Evolutionary conservation across 805 yeast genomes (phyloP).

Genomic region (Nakazawaea ernobii): DNA sequence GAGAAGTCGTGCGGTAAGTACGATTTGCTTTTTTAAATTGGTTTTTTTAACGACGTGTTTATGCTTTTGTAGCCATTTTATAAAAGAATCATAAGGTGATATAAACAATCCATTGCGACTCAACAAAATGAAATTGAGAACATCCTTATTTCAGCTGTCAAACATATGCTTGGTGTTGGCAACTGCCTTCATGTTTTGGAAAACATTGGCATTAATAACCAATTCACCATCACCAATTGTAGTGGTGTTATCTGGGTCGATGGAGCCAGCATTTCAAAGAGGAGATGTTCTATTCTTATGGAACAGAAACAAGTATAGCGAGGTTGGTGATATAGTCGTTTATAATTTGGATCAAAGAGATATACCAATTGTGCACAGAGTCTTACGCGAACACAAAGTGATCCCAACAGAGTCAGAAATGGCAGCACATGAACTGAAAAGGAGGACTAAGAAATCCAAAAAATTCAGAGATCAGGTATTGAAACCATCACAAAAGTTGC

Average conservation of each 20-base stretch:
- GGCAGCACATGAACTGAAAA: conserved; percentile 13
- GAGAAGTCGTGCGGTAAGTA: neutral
- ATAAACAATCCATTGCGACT: too few species aligned
- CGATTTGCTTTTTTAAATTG: neutral
- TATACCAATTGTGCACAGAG: conserved; percentile 97
- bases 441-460: conserved; percentile 9
- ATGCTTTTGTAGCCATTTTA: neutral
- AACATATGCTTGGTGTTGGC: conserved; percentile 75
- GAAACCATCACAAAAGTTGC: conserved; percentile 51
- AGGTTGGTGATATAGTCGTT: conserved; percentile 92
- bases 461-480: conserved; percentile 10
- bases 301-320: conserved; percentile 65
- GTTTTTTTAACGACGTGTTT: neutral
- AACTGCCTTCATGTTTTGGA: conserved; percentile 91
- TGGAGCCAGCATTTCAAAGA: conserved; percentile 99
- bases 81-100: too few species aligned
- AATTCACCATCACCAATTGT: conserved; percentile 91
- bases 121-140: conserved; percentile 53
- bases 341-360: conserved; percentile 73
- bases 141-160: conserved; percentile 59
- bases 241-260: conserved; percentile 94
- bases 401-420: conserved; percentile 15
- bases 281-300: conserved; percentile 91
- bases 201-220: conserved; percentile 66
- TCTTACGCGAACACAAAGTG: conserved; percentile 72